phyloP scores from a whole-genome alignment of 148 eudicot genomes.

The Pouteria glomerata region DNA sequence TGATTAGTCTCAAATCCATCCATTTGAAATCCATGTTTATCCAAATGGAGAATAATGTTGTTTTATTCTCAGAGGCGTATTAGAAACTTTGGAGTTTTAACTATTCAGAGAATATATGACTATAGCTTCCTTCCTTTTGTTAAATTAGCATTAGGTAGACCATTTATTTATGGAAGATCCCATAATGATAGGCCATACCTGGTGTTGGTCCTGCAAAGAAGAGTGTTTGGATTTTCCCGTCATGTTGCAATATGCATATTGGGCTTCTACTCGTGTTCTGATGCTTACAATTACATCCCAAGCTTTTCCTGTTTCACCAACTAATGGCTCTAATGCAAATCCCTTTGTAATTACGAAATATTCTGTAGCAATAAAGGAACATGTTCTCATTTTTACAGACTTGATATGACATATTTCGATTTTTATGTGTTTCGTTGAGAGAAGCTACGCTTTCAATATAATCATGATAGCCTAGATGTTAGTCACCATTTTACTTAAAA shows the following conservation, averaged over 20 bases:
- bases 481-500: neutral
- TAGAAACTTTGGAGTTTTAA: neutral
- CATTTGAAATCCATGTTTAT: no score
- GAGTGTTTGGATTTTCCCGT: neutral
- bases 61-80: neutral
- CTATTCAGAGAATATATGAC: neutral
- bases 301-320: neutral
- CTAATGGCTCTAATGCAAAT: neutral
- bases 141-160: neutral
- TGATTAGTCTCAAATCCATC: no score
- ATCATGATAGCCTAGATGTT: neutral
- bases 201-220: neutral
- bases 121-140: neutral
- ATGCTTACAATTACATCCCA: neutral
- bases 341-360: neutral
- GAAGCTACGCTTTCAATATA: neutral
- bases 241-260: neutral
- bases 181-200: neutral
- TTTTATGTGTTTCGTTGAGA: neutral
- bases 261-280: neutral
- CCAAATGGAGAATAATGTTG: no score
- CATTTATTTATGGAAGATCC: neutral
- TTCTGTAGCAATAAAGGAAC: neutral
- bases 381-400: neutral
- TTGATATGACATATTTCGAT: neutral